Evolutionary conservation across 257 asterid species (phyloP), one percentile per base, ranked within the genome.

Genomic region (Lavandula angustifolia): DNA sequence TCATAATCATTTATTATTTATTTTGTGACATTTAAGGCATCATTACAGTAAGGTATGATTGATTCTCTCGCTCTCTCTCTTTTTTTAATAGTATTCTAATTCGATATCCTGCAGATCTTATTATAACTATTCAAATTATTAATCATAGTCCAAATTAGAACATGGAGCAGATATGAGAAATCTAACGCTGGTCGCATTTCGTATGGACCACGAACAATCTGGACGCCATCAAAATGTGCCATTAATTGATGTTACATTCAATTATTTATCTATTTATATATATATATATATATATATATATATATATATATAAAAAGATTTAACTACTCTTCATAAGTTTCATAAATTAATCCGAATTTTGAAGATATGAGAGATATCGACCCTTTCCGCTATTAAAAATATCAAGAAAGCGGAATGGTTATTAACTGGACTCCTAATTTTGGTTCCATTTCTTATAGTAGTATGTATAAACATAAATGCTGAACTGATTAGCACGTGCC

Each of bases 1-100:
- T 68, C 82, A 50, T 61, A 73, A 77, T 69, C 78, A 77, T 73
- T 22, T 46, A 31, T 56, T 40, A 60, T 57, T 58, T 52, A 55
- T 58, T 68, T 57, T 32, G 60, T 57, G 70, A 60, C 63, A 63
- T 44, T 68, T 0, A 51, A 31, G 46, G 57, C 62, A 60, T 60
- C 43, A 41, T 66, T 55, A 66, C 75, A 57, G 49, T 64, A 64
- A 52, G 18, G 54, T 11, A 16, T n/a, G 59, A 48, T 56, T 49
- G 54, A 55, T 40, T 34, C n/a, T n/a, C n/a, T n/a, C n/a, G n/a
- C n/a, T n/a, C n/a, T n/a, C n/a, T n/a, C n/a, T n/a, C n/a, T 33
- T 53, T 13, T 34, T 48, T 17, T 7, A 9, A 40, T 32, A 17
- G 1, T 49, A 31, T 50, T 5, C 37, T 44, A 10, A 44, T 59